These are phyloP conservation scores for Graphiopsis chlorocephala DNA, from an alignment of 2,329 filamentous ascomycete genomes.

Conservation along the genomic window DNA sequence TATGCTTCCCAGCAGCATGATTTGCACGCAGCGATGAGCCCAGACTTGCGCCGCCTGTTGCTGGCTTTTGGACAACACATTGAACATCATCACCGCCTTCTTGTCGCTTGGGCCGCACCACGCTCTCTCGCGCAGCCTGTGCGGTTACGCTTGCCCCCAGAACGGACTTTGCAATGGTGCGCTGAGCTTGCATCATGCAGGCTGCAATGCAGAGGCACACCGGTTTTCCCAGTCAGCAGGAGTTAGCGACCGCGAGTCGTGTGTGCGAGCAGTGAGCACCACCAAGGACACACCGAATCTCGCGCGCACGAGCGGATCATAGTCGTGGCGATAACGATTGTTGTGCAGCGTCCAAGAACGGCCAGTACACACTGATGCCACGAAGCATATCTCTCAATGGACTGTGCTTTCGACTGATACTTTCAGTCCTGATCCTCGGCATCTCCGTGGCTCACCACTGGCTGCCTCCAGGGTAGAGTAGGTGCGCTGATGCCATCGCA, in stretches of 20 bases:
- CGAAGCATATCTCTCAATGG: neutral
- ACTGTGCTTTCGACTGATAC: neutral
- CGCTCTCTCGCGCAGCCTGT: neutral
- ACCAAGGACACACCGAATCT: neutral
- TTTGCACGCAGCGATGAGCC: neutral
- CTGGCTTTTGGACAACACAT: neutral
- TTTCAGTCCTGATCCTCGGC: neutral
- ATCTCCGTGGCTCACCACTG: neutral
- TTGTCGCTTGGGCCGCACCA: constrained; percentile 4
- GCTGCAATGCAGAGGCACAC: constrained; percentile 6
- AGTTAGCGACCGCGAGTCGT: constrained; percentile 8
- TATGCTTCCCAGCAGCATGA: constrained; percentile 13
- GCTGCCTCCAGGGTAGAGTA: too few relatives aligned
- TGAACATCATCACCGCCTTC: constrained; percentile 15
- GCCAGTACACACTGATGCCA: neutral
- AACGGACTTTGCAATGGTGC: neutral
- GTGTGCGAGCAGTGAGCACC: constrained; percentile 3
- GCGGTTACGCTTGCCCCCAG: neutral
- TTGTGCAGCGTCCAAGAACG: neutral
- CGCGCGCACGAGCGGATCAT: neutral
- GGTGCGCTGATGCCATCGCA: neutral
- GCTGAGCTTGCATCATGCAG: neutral
- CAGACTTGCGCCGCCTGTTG: neutral
- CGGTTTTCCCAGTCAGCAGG: neutral
- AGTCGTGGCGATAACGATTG: neutral